Percentiles rank a stretch among this genome's conserved stretches.
phyloP scores from a whole-genome alignment of 2,329 filamentous ascomycete species.

The Xenosphaeropsis pyriputrescens region DNA sequence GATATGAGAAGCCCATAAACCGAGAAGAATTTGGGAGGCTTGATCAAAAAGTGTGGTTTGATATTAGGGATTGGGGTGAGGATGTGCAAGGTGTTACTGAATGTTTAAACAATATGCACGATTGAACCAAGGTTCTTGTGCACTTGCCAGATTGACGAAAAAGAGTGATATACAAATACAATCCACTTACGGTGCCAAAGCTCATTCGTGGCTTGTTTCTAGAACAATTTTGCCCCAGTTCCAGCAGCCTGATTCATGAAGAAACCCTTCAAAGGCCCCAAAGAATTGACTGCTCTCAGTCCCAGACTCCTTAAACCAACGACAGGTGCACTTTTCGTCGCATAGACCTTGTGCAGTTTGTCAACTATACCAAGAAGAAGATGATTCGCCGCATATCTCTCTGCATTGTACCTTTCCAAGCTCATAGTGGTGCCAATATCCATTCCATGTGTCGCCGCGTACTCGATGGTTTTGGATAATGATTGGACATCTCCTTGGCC shows the following conservation, averaged over 20 bases:
- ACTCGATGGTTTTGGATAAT: slow-evolving; percentile 59
- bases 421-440: slow-evolving; percentile 71
- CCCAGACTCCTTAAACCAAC: slow-evolving; percentile 69
- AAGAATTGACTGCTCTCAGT: slow-evolving; percentile 57
- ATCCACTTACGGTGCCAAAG: too few relatives aligned
- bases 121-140: too few relatives aligned
- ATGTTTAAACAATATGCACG: too few relatives aligned
- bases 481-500: slow-evolving; percentile 81
- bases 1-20: too few relatives aligned
- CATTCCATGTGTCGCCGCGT: slow-evolving; percentile 68
- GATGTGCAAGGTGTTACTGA: too few relatives aligned
- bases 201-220: not conserved
- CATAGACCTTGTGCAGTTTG: slow-evolving; percentile 86
- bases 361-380: slow-evolving; percentile 68
- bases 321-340: slow-evolving; percentile 63
- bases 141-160: too few relatives aligned
- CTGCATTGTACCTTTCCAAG: slow-evolving; percentile 66
- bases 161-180: too few relatives aligned
- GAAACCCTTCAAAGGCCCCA: slow-evolving; percentile 66
- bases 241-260: slow-evolving; percentile 65
- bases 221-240: slow-evolving; percentile 31
- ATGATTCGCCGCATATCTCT: slow-evolving; percentile 73
- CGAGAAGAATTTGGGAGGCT: too few relatives aligned
- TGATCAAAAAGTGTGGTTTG: too few relatives aligned
- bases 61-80: too few relatives aligned